Percentiles rank a stretch among this genome's conserved stretches.
Conservation (phyloP, 192 early-diverging fungal genomes). For the Podila minutissima region DNA sequence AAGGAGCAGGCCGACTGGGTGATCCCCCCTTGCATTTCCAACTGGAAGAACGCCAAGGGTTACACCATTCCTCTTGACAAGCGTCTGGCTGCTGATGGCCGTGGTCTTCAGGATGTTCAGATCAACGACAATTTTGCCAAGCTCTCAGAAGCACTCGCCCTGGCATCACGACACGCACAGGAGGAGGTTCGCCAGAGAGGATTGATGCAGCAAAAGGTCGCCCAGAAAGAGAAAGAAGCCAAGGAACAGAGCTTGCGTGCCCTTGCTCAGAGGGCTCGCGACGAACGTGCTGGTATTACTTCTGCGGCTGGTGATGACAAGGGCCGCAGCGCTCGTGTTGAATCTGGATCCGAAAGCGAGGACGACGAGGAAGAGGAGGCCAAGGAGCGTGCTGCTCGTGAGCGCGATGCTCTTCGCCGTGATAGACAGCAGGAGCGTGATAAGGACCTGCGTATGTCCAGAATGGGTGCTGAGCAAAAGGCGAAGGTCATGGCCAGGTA, state of each 20-base stretch:
- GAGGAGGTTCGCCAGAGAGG: constrained; percentile 93
- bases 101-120: constrained; percentile 88
- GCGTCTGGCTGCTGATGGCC: constrained; percentile 95
- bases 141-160: constrained; percentile 91
- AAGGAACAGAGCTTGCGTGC: constrained; percentile 91
- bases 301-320: constrained; percentile 9
- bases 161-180: constrained; percentile 93
- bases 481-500: constrained; percentile 78
- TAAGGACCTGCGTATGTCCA: constrained; percentile 84
- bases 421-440: constrained; percentile 88
- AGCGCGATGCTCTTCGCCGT: constrained; percentile 89
- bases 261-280: constrained; percentile 94
- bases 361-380: constrained; percentile 71
- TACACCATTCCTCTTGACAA: constrained; percentile 99
- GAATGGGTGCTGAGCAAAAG: constrained; percentile 90
- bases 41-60: constrained; percentile 99
- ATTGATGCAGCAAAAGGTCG: constrained; percentile 91
- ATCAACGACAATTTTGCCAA: constrained; percentile 98
- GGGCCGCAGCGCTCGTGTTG: constrained; percentile 9
- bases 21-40: constrained; percentile 98
- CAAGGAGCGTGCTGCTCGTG: constrained; percentile 53
- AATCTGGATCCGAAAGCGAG: constrained; percentile 49
- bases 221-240: constrained; percentile 92
- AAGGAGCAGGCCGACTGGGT: constrained; percentile 98
- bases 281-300: constrained; percentile 70